Conservation (phyloP, 495 filamentous ascomycete genomes). For the Xylaria intraflava region DNA sequence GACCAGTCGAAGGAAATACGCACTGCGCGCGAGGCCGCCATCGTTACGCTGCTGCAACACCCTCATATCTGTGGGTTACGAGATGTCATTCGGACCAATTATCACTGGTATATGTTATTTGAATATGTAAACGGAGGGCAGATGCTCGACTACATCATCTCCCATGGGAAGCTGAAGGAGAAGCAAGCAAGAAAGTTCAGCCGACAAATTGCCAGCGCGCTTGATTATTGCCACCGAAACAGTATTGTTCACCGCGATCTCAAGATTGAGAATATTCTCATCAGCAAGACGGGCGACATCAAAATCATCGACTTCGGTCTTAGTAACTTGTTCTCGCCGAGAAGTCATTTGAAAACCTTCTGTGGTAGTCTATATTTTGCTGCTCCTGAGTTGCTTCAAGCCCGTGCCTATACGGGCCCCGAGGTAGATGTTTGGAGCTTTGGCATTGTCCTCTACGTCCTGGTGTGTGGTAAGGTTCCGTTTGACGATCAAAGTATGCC, state of each 20-base stretch:
- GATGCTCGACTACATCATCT: slow-evolving; percentile 99
- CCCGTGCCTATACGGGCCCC: slow-evolving; percentile 87
- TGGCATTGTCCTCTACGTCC: slow-evolving; percentile 95
- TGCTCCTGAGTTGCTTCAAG: slow-evolving; percentile 89
- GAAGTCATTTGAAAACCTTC: slow-evolving; percentile 87
- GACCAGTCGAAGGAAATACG: slow-evolving; percentile 96
- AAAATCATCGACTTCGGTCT: slow-evolving; percentile 99
- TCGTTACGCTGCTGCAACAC: slow-evolving; percentile 89
- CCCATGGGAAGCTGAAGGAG: slow-evolving; percentile 93
- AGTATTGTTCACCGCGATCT: slow-evolving; percentile 97
- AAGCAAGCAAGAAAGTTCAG: slow-evolving; percentile 98
- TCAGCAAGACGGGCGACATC: slow-evolving; percentile 98
- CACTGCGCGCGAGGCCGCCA: slow-evolving; percentile 92
- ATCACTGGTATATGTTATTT: slow-evolving; percentile 99
- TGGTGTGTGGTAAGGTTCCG: slow-evolving; percentile 96
- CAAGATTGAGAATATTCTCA: slow-evolving; percentile 99
- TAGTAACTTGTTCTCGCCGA: slow-evolving; percentile 91
- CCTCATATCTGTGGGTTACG: slow-evolving; percentile 96
- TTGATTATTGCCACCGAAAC: slow-evolving; percentile 98
- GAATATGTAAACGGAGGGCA: slow-evolving; percentile 99
- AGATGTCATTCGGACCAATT: slow-evolving; percentile 89
- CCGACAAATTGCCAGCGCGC: slow-evolving; percentile 93
- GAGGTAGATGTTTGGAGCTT: slow-evolving; percentile 99
- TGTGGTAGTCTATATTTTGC: slow-evolving; percentile 98
- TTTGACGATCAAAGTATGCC: slow-evolving; percentile 99